Evolutionary conservation across 345 rosid genomes (phyloP).

Genomic region (Syzygium aqueum): DNA sequence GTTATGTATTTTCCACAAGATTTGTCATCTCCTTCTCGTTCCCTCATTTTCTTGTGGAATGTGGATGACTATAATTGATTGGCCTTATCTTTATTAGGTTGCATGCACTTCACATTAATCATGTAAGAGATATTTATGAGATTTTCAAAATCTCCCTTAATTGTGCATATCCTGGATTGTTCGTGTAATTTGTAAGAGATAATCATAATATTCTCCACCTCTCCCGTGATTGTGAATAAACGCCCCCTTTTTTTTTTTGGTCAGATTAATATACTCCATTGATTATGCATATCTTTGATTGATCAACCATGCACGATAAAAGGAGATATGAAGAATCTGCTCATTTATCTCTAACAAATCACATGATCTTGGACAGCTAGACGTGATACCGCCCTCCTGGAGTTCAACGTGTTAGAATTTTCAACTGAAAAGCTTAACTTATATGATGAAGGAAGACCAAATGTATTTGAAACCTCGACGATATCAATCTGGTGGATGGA

Average conservation of each 20-base stretch:
- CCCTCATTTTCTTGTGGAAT: neutral
- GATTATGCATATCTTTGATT: neutral
- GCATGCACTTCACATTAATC: neutral
- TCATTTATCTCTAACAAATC: neutral
- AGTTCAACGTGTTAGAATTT: neutral
- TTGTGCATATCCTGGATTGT: neutral
- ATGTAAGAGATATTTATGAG: neutral
- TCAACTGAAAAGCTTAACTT: fast-evolving
- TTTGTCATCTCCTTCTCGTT: neutral
- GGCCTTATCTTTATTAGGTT: neutral
- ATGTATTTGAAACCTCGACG: neutral
- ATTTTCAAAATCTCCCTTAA: neutral
- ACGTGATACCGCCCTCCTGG: neutral
- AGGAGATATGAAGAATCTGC: neutral
- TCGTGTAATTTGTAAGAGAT: neutral
- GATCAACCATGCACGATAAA: neutral
- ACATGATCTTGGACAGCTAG: neutral
- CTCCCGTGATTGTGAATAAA: neutral
- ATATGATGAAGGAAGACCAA: neutral
- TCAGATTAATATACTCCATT: no score
- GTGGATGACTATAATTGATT: neutral
- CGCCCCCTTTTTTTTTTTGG: no score
- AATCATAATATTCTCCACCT: neutral
- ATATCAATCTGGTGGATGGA: neutral
- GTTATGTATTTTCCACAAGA: neutral